These are phyloP conservation scores for Thalassia testudinum DNA, from an alignment of 116 monocot species.

Conservation along the genomic window DNA sequence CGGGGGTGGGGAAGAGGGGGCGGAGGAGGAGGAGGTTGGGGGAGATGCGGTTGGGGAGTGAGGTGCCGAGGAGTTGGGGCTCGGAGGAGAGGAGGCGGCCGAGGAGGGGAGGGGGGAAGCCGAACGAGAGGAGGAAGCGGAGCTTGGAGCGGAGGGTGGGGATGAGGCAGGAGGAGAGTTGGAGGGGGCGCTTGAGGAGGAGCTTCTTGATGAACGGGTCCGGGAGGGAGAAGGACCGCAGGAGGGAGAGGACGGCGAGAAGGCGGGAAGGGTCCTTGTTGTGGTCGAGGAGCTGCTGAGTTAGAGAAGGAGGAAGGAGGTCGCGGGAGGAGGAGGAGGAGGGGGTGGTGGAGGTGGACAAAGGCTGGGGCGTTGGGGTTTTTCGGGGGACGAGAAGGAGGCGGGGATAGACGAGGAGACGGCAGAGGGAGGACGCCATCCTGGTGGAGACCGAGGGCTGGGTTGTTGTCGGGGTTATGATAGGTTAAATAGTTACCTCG, in stretches of 20 bases:
- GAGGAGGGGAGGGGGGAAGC: constrained; percentile 5
- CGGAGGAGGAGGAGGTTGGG: constrained; percentile 11
- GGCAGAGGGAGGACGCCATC: no score
- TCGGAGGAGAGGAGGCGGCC: constrained; percentile 10
- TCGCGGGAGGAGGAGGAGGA: constrained; percentile 11
- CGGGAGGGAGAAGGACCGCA: constrained; percentile 21
- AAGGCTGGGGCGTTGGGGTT: no score
- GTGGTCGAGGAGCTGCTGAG: constrained; percentile 6
- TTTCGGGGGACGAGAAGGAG: no score
- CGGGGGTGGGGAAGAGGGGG: not conserved
- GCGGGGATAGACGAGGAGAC: no score
- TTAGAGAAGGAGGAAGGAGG: constrained; percentile 6
- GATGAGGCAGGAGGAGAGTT: constrained; percentile 1
- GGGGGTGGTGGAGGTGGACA: constrained; percentile 1
- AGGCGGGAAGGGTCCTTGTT: constrained; percentile 1
- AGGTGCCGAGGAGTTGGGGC: constrained; percentile 8
- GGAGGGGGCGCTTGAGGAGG: constrained; percentile 5
- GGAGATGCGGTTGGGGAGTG: constrained; percentile 7
- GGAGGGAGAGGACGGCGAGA: constrained; percentile 18
- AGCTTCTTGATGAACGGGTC: constrained; percentile 11
- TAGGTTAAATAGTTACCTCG: no score
- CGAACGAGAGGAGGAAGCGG: constrained; percentile 18
- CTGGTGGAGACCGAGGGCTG: no score
- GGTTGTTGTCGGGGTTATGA: no score
- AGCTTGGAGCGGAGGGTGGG: constrained; percentile 23